Evolutionary conservation across 306 rosid genomes (phyloP), one percentile per base, ranked within the genome.

Genomic region (Senna tora): DNA sequence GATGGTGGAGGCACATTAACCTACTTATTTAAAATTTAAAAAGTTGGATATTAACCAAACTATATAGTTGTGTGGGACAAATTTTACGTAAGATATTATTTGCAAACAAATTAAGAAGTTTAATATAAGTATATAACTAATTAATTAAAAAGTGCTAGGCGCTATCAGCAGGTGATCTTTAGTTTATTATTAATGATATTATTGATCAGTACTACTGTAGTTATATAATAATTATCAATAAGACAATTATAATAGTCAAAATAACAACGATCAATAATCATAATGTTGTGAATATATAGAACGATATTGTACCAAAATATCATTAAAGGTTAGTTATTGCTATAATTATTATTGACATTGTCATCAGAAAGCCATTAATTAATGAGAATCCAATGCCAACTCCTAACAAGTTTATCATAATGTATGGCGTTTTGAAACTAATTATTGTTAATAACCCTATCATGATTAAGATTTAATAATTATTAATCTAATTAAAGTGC

Each of bases 381-480:
- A 64, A 21, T 64, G 14, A 64, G 69, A 41, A 64, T 41, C 69
- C 53, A 14, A 39, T 64, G 69, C 69, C 39, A 64, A 42, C 69
- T 46, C 52, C 0, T 19, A 39, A 39, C 25, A 17, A 34, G 32
- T 10, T 16, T 2, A 56, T 56, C n/a, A n/a, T 34, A 8, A 34
- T 57, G 21, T 57, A 0, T 5, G 16, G 6, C 1, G 17, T 22
- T 13, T 63, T 13, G n/a, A n/a, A n/a, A n/a, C n/a, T n/a, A n/a
- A n/a, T n/a, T n/a, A n/a, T n/a, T n/a, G n/a, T n/a, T n/a, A n/a
- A n/a, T n/a, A n/a, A n/a, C n/a, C n/a, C n/a, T n/a, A n/a, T n/a
- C n/a, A n/a, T n/a, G n/a, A n/a, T n/a, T n/a, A n/a, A n/a, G n/a
- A n/a, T n/a, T n/a, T n/a, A n/a, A n/a, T n/a, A n/a, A n/a, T n/a